Evolutionary conservation across 805 yeast genomes (phyloP), one percentile per base, ranked within the genome.

Genomic region (Candida glaebosa): DNA sequence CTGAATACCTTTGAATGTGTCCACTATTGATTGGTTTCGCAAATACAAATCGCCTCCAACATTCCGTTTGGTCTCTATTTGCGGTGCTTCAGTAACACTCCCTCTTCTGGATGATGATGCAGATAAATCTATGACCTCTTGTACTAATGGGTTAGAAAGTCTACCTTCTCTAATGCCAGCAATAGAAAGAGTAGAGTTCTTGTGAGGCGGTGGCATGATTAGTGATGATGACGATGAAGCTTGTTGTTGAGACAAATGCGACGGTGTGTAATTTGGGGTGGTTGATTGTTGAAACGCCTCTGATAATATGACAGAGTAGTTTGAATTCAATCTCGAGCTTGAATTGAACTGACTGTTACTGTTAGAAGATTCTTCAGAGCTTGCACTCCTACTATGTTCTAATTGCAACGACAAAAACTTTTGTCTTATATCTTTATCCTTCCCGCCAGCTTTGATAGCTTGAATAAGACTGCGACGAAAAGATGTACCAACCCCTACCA

Each of bases 401-500:
- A 61, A 39, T 30, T 53, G 54, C 26, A 42, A 38, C 16, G 48
- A 51, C 4, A 53, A 45, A 25, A 61, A 48, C 15, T 47, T 54
- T 30, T 45, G 49, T 32, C 54, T 35, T 3, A 56, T 46, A 17
- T 59, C 64, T 2, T 42, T 39, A 36, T 58, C 63, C 34, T 56
- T 47, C 14, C 56, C 57, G 3, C 61, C 61, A 3, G 60, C 55
- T 7, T 48, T 54, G 31, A 65, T 57, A 1, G 77, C 80, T 37
- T 68, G 69, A 4, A 73, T 62, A 3, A 81, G 53, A 18, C 76
- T 73, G 43, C 69, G 73, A 50, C 70, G 78, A 33, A 87, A 70
- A 41, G 82, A 71, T 38, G 79, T 75, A 5, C 89, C 90, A 37
- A 88, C 73, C n/a, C 96, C 96, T 26, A 82, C 75, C 3, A 88